These are phyloP conservation scores for Pythium brachiatum DNA, from an alignment of 352 stramenopile genomes.

Conservation along the genomic window DNA sequence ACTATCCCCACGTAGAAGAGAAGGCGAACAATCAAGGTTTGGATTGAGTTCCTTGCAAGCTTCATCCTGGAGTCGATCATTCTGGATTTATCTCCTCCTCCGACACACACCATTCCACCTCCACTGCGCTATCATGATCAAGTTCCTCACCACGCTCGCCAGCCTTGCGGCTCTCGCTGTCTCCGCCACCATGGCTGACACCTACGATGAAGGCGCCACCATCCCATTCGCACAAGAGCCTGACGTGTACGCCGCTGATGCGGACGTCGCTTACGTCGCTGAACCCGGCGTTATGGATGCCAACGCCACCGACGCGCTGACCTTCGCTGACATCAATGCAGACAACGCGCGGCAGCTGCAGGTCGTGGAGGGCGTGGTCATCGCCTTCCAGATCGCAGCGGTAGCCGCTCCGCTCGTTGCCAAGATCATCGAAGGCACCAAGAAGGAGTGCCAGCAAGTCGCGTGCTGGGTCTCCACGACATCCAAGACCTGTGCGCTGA, in stretches of 20 bases:
- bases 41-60: no score
- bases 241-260: background rate
- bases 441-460: slow-evolving; percentile 13
- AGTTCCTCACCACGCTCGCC: background rate
- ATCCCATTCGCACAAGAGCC: slow-evolving; percentile 7
- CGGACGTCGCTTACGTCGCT: background rate
- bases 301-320: no score
- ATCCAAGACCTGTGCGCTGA: background rate
- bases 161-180: no score
- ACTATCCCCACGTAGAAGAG: no score
- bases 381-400: slow-evolving; percentile 1
- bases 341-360: no score
- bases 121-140: no score
- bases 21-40: no score
- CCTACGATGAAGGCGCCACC: background rate
- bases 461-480: slow-evolving; percentile 11
- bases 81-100: no score
- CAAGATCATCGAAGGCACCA: background rate
- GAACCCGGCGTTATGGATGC: background rate
- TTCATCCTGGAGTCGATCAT: no score
- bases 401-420: background rate
- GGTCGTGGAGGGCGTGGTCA: background rate
- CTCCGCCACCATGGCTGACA: background rate
- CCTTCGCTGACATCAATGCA: no score
- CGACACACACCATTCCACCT: no score